Evolutionary conservation across 2,329 filamentous ascomycete species (phyloP).

Genomic region (Clarireedia paspali): DNA sequence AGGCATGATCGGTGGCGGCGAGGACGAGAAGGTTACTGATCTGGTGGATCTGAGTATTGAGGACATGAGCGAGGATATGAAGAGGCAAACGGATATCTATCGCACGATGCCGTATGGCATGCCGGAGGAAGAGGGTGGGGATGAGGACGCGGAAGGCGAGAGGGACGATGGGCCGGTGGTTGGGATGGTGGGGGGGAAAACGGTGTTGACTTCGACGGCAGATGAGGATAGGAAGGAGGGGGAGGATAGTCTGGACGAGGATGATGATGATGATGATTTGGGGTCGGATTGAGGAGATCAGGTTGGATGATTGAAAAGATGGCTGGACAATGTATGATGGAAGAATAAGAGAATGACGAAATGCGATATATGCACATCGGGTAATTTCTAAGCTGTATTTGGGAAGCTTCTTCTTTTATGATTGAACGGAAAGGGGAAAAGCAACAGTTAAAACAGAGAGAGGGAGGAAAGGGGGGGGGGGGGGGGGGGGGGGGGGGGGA

Average conservation of each 20-base stretch:
- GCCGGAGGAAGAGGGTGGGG: background rate
- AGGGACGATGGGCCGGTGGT: background rate
- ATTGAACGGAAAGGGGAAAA: too few relatives aligned
- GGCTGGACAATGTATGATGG: background rate
- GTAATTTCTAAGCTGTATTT: too few relatives aligned
- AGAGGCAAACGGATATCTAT: conserved; percentile 1
- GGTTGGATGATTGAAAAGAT: background rate
- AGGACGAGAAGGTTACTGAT: conserved; percentile 5
- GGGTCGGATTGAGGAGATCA: background rate
- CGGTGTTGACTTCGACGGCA: background rate
- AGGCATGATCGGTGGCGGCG: background rate
- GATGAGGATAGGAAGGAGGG: conserved; percentile 5
- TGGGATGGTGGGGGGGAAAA: background rate
- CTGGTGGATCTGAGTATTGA: conserved; percentile 7
- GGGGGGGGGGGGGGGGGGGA: too few relatives aligned
- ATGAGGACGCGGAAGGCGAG: background rate
- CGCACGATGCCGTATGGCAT: background rate
- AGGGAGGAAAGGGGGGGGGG: too few relatives aligned
- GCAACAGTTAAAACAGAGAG: too few relatives aligned
- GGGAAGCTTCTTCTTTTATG: too few relatives aligned
- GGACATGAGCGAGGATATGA: conserved; percentile 1
- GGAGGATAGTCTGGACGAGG: conserved; percentile 5
- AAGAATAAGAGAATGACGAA: background rate
- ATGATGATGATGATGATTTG: background rate
- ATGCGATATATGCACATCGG: too few relatives aligned